Evolutionary conservation across 1,284 basidiomycete species (phyloP).

Genomic region (Rhodofomes roseus): DNA sequence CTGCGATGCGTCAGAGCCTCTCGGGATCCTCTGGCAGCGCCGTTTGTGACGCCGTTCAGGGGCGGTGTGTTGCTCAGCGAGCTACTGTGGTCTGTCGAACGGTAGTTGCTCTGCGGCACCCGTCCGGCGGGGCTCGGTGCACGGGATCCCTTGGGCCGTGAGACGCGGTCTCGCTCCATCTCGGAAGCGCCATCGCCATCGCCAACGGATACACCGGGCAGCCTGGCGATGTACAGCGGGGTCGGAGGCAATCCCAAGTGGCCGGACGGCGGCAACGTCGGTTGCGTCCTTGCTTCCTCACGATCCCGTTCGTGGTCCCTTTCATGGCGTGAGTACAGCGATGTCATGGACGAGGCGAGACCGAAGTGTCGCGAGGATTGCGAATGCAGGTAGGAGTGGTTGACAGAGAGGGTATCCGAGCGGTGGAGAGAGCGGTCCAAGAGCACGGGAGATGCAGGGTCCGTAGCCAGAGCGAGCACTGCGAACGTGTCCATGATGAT

Average conservation of each 20-base stretch:
- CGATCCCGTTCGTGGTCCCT: no score
- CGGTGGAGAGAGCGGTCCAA: no score
- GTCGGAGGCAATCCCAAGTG: constrained; percentile 20
- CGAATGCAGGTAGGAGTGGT: no score
- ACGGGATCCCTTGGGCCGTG: constrained; percentile 7
- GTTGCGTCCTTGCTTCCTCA: no score
- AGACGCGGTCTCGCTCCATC: constrained; percentile 4
- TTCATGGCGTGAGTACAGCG: no score
- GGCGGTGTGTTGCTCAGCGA: constrained; percentile 16
- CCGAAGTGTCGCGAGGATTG: no score
- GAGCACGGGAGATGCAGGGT: constrained; percentile 81
- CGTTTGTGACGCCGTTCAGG: constrained; percentile 4
- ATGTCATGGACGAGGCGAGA: no score
- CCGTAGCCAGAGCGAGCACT: constrained; percentile 94
- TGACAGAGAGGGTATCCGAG: no score
- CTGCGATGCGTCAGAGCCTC: constrained; percentile 11
- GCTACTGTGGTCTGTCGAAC: constrained; percentile 12
- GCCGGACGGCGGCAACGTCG: constrained; percentile 15
- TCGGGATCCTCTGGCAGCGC: constrained; percentile 13
- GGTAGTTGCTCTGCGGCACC: constrained; percentile 8
- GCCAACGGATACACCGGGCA: constrained; percentile 21
- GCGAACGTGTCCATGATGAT: constrained; percentile 99
- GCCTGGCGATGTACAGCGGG: constrained; percentile 26
- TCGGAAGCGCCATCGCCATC: constrained; percentile 19
- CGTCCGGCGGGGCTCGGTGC: no score